Base-by-base conservation (phyloP, 768 basidiomycete genomes). In the Psilocybe tampanensis region DNA sequence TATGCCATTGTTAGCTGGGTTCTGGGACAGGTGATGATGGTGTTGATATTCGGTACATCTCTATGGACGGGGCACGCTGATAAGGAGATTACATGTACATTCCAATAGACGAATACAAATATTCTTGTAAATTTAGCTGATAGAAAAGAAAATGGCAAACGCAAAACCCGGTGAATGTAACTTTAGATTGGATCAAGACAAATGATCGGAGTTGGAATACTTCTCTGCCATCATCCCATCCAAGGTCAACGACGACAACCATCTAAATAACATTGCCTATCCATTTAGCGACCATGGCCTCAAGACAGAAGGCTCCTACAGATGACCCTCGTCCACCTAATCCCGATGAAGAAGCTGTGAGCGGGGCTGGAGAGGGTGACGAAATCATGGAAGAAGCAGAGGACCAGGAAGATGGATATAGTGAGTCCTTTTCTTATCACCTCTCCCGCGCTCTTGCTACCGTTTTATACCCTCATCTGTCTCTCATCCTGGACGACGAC, bases 321-420 rank as follows among this genome's bases (percentile, higher is more conserved):
- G 82, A 84, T 52, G 73, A 81, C 63, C 75, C 74, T 52, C 85
- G 80, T 63, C 78, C 69, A 34, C 78, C 78, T 47, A 72, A 83
- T 44, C 84, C 84, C 54, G 85, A 86, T 59, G 89, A 91, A 55
- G 90, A 88, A 48, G 73, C 66, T 22, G 65, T 85, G 26, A 86
- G 83, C 53, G 88, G 75, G 29, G 74, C 75, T 53, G 85, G 80
- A 4, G 80, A 81, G 64, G 88, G 80, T 41, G 90, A 92, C 73
- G 89, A 92, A 68, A 77, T 86, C 53, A 93, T 93, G 91, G 89
- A 92, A 66, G 86, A 87, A 66, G 85, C 84, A 74, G 89, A 92
- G 63, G 86, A 88, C 66, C 83, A 86, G 66, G 82, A 83, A 68
- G 83, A 84, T 63, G 90, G 89, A 51, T 92, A 92, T 80, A 89